Evolutionary conservation across 164 flowering plant genomes (phyloP), one percentile per base, ranked within the genome.

Genomic region (Sextonia rubra): DNA sequence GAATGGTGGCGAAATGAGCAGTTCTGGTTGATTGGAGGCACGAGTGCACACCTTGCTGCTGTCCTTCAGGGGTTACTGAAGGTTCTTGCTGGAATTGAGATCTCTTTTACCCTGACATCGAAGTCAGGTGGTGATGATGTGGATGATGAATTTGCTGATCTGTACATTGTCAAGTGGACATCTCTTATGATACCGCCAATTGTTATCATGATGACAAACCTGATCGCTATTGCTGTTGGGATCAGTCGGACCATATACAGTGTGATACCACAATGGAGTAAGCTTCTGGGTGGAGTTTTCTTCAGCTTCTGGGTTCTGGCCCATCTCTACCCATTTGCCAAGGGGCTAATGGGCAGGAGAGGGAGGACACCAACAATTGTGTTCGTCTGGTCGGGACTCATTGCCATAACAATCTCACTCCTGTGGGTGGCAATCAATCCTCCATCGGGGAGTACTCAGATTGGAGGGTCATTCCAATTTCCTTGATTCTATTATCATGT

Each of bases 1-100:
- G 96, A 91, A 9, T 91, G 96, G 96, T 91, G 96, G 96, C 78
- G 96, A 47, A 91, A 91, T 37, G 96, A 89, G 58, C 96, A 91
- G 74, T 91, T 88, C 61, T 91, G 96, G 93, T 84, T 91, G 5
- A 91, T 89, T 15, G 85, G 88, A 0, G 96, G 96, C 12, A 89
- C 96, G 1, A 89, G 93, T 62, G 83, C 96, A 14, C 96, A 91
- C 70, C 73, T 91, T 8, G 90, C 88, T 23, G 96, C 96, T 4
- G 93, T 89, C 1, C 49, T 89, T 18, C 93, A 89, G 66, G 96
- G 93, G 3, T 83, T 91, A 12, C 81, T 89, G 1, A 91, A 91
- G 68, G 96, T 91, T 55, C 80, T 90, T 3, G 93, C 91, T 0
- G 91, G 95, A 5, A 85, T 88, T 14, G 96, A 90, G 76, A 90